Base-by-base conservation (phyloP, 1,284 basidiomycete genomes). In the Ustilago vetiveriae region DNA sequence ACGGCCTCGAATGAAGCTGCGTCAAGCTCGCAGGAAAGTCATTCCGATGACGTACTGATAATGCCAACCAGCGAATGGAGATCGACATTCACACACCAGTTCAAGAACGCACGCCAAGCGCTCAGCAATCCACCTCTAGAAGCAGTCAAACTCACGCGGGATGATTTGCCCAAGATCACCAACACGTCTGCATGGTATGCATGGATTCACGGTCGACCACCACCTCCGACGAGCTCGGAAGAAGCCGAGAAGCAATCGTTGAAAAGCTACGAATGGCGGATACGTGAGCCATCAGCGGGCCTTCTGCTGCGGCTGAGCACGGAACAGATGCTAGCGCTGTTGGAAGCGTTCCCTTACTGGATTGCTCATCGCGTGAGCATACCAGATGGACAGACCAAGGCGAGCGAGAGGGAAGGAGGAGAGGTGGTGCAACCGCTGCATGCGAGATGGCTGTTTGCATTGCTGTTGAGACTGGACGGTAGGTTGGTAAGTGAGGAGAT, bases 391-490 rank as follows among this genome's bases (percentile, higher is more conserved):
- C 49, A 55, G 45, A 32, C 39, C 4, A 27, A 46, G n/a, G 17
- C 44, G 35, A 14, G 36, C 22, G 38, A 33, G 32, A 32, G 45
- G 14, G 13, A 27, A 4, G 36, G 30, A 4, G 29, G 41, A 19
- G 84, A 84, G 45, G 82, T 84, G 17, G 85, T 90, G 24, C 87
- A 87, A 4, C 85, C 88, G 47, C 84, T 85, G 21, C 91, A 94
- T 76, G 87, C 88, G 2, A 87, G 87, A 29, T 96, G 94, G 93
- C 88, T 93, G 40, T 92, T 95, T 81, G 86, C 87, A 3, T 86
- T 94, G 38, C 85, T 97, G 14, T 85, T 89, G 16, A 86, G 88
- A 39, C 84, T 94, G 19, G 91, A 93, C 52, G 86, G 88, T 13
- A 85, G 88, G 29, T 83, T 94, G 27, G 86, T 88, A 32, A 88